phyloP scores from a whole-genome alignment of 495 filamentous ascomycete genomes.

The Neurospora sp. region DNA sequence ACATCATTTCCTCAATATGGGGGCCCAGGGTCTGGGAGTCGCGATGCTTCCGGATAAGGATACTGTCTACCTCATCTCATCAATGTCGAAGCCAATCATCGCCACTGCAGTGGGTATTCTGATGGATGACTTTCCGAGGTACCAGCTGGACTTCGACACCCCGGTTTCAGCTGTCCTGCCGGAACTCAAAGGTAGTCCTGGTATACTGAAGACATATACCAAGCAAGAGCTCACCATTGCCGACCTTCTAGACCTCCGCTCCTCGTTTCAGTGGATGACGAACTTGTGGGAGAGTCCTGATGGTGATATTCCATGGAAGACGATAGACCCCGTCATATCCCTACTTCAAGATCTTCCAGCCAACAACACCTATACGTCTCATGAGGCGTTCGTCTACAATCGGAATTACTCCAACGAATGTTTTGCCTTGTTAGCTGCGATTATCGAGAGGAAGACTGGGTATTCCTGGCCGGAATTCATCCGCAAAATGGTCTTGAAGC shows the following conservation, averaged over 20 bases:
- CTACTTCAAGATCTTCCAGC: conserved; percentile 2
- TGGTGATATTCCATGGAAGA: conserved; percentile 7
- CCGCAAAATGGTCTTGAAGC: not conserved
- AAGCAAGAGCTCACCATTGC: conserved; percentile 4
- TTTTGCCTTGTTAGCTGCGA: conserved; percentile 2
- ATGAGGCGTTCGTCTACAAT: not conserved
- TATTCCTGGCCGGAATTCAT: conserved; percentile 2
- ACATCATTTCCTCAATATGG: not conserved
- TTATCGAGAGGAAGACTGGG: conserved; percentile 3
- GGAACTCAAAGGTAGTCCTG: not conserved
- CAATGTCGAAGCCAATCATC: conserved; percentile 28
- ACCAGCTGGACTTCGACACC: conserved; percentile 11
- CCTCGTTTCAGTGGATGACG: conserved; percentile 6
- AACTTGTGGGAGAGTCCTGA: conserved; percentile 14
- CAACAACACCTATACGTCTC: not conserved
- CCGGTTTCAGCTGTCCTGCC: conserved; percentile 3
- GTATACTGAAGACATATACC: not conserved
- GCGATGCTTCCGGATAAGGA: conserved; percentile 8
- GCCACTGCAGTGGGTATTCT: conserved; percentile 23
- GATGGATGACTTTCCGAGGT: conserved; percentile 16
- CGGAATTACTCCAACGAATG: conserved; percentile 16
- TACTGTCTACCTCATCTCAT: conserved; percentile 28
- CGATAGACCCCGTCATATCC: not conserved
- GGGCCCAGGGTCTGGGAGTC: not conserved
- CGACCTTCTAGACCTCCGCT: conserved; percentile 10